phyloP scores from a whole-genome alignment of 768 basidiomycete genomes.

The Omphalotus guepiniiformis region DNA sequence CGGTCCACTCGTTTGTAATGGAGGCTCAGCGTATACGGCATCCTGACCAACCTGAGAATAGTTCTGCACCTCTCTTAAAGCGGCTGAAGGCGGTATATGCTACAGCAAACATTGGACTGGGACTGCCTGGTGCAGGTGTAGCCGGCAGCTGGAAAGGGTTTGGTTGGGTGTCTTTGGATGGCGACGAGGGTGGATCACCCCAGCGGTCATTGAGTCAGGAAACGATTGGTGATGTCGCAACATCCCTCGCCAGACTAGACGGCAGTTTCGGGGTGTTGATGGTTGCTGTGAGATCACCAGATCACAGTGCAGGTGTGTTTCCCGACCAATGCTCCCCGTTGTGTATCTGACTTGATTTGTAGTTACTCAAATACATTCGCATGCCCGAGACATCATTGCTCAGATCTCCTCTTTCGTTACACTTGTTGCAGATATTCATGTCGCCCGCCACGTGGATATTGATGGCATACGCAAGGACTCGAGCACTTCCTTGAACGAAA shows the following conservation, averaged over 20 bases:
- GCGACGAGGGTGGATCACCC: constrained; percentile 41
- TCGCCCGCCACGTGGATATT: constrained; percentile 80
- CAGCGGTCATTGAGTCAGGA: constrained; percentile 45
- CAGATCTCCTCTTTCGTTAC: constrained; percentile 55
- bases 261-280: constrained; percentile 40
- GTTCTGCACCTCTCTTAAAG: constrained; percentile 30
- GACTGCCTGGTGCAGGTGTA: constrained; percentile 75
- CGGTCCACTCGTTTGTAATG: constrained; percentile 60
- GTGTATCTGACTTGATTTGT: constrained; percentile 3
- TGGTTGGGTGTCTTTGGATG: constrained; percentile 65
- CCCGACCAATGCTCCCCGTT: not conserved
- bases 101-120: constrained; percentile 62
- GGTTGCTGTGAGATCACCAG: constrained; percentile 27
- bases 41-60: no score
- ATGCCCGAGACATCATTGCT: constrained; percentile 48
- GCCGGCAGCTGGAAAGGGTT: constrained; percentile 82
- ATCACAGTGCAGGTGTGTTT: constrained; percentile 34
- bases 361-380: constrained; percentile 39
- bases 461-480: constrained; percentile 61
- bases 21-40: constrained; percentile 56
- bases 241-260: constrained; percentile 44
- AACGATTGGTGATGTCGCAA: constrained; percentile 50
- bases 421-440: constrained; percentile 64
- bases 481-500: constrained; percentile 38
- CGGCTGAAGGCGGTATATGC: constrained; percentile 60